These are phyloP conservation scores for Fusarium sp. DNA, from an alignment of 2,329 filamentous ascomycete species.

Conservation along the genomic window DNA sequence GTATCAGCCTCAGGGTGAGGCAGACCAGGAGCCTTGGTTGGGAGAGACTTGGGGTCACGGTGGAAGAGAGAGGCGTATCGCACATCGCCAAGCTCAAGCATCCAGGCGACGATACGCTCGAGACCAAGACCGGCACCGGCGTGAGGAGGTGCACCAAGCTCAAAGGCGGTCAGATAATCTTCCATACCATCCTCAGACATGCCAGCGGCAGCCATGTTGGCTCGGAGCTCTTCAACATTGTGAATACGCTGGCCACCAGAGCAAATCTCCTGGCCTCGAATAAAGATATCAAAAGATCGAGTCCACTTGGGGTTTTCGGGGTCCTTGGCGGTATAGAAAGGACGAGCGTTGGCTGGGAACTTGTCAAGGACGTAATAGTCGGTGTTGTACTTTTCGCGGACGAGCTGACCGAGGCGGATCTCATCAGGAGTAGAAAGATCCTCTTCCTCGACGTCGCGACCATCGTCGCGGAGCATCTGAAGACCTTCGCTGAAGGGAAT, in stretches of 20 bases:
- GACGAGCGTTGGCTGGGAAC: conserved; percentile 85
- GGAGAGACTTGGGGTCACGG: conserved; percentile 89
- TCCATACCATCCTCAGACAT: conserved; percentile 87
- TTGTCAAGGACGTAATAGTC: conserved; percentile 97
- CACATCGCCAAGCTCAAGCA: conserved; percentile 89
- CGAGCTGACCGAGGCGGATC: conserved; percentile 84
- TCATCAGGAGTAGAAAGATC: conserved; percentile 89
- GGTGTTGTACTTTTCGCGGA: conserved; percentile 87
- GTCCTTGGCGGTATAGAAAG: conserved; percentile 93
- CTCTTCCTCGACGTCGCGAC: conserved; percentile 79
- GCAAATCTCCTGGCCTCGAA: conserved; percentile 92
- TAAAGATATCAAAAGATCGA: conserved; percentile 95
- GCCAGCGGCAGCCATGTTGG: conserved; percentile 80
- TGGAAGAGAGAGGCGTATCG: conserved; percentile 89
- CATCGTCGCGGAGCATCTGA: conserved; percentile 83
- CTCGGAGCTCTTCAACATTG: conserved; percentile 77
- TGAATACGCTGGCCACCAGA: conserved; percentile 95
- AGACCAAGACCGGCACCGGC: conserved; percentile 91
- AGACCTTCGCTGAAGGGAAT: conserved; percentile 85
- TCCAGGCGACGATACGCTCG: conserved; percentile 87
- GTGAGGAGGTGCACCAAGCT: conserved; percentile 89
- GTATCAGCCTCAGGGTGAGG: conserved; percentile 91
- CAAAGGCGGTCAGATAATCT: conserved; percentile 89
- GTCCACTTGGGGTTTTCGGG: conserved; percentile 78
- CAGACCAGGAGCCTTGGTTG: conserved; percentile 73